Base-by-base conservation (phyloP, 2,329 filamentous ascomycete species). In the Parafenestella ontariensis region DNA sequence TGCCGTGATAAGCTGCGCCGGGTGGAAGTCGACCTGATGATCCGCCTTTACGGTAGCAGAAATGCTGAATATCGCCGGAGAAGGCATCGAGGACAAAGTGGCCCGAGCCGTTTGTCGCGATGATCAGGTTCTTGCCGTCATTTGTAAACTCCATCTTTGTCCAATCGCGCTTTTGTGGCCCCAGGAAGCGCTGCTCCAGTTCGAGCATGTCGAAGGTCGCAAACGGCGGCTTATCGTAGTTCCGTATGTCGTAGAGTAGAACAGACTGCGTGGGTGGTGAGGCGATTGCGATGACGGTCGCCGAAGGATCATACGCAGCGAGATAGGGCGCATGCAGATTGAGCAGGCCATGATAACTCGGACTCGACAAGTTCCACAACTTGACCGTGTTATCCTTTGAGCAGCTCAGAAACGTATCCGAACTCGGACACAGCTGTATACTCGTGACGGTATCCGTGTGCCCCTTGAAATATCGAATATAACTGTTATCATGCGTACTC, bases 61-160 rank as follows among this genome's bases (percentile, higher is more conserved):
- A 92, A 9, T 90, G 88, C 69, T 89, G 91, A 20, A 98, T 76
- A 6, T 82, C 83, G 34, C 94, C 95, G 37, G 91, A 87, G 72
- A 97, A 98, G 1, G 94, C 91, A 72, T 99, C 95, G n/a, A 99
- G 81, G 2, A 99, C 79, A 69, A 95, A 96, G 75, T 99, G 95
- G 0, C 92, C 92, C 46, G 84, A 84, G 6, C 90, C 91, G 44
- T 89, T 91, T 2, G 94, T 98, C 13, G 90, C 91, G 17, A 99
- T 76, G 5, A 99, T 83, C 43, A 99, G 78, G 56, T 86, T 86
- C 70, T 96, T 96, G 17, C 95, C 95, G 69, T 99, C 95, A 68
- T 99, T 99, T 53, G 91, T 95, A 73, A 99, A 98, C 68, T 96
- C 92, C 37, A 99, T 83, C 65, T 90, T 92, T 1, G 91, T 95